Conservation (phyloP, 164 flowering plant genomes). For the Saururus chinensis region DNA sequence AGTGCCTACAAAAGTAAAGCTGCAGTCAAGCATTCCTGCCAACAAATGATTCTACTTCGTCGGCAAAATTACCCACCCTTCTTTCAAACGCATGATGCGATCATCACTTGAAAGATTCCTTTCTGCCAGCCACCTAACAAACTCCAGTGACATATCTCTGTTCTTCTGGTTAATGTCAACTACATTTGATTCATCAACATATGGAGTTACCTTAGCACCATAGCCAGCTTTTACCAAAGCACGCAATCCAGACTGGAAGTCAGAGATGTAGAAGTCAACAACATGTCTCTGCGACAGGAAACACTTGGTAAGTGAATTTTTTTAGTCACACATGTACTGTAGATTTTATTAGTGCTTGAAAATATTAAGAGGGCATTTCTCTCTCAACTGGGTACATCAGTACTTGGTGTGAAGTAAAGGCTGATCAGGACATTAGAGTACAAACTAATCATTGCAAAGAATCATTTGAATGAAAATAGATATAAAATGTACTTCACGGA, state of each 20-base stretch:
- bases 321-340: neutral
- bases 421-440: too few relatives aligned
- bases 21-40: neutral
- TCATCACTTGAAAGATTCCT: conserved; percentile 92
- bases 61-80: conserved; percentile 46
- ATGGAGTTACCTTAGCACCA: conserved; percentile 81
- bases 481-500: too few relatives aligned
- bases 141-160: conserved; percentile 69
- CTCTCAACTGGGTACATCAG: too few relatives aligned
- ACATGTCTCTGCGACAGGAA: conserved; percentile 52
- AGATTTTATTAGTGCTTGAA: too few relatives aligned
- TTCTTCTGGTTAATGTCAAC: conserved; percentile 64
- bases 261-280: conserved; percentile 86
- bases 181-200: conserved; percentile 79
- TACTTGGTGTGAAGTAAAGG: too few relatives aligned
- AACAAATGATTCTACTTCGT: neutral
- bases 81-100: conserved; percentile 81
- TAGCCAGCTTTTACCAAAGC: conserved; percentile 89
- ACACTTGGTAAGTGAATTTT: neutral
- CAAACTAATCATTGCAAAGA: too few relatives aligned
- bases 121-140: conserved; percentile 71
- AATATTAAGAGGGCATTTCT: neutral
- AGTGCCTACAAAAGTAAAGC: neutral
- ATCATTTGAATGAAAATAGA: too few relatives aligned
- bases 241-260: conserved; percentile 86